phyloP scores from a whole-genome alignment of 768 basidiomycete species.

The Pleurotus djamor region DNA sequence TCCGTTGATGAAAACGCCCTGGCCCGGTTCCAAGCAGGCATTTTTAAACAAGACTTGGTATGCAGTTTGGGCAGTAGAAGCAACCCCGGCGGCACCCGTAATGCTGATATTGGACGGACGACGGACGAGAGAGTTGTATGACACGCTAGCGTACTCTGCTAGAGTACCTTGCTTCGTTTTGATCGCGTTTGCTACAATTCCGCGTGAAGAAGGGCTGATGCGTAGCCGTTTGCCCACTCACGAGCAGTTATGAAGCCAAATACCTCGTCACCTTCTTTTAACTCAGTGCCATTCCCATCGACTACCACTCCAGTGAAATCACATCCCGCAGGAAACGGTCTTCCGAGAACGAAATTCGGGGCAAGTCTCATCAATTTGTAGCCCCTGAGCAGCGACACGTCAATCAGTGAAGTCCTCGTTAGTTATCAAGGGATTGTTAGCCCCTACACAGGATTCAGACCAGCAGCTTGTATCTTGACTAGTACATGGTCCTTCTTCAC shows the following conservation, averaged over 20 bases:
- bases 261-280: conserved; percentile 60
- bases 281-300: conserved; percentile 48
- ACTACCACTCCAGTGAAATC: conserved; percentile 67
- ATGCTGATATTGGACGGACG: conserved; percentile 51
- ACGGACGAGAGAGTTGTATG: conserved; percentile 31
- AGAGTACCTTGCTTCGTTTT: conserved; percentile 53
- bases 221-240: conserved; percentile 13
- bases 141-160: conserved; percentile 52
- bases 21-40: conserved; percentile 51
- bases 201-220: not conserved
- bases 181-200: conserved; percentile 22
- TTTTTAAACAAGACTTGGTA: conserved; percentile 49
- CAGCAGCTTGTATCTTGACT: conserved; percentile 49
- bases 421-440: not conserved
- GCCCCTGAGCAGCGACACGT: conserved; percentile 32
- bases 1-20: conserved; percentile 67
- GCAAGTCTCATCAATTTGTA: conserved; percentile 53
- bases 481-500: conserved; percentile 42
- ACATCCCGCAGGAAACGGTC: conserved; percentile 54
- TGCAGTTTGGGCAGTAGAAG: conserved; percentile 58
- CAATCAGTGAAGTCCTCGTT: not conserved
- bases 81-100: conserved; percentile 58
- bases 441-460: conserved; percentile 67
- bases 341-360: conserved; percentile 42
- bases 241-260: conserved; percentile 51